Conservation (phyloP, 176 grass and related monocot species). For the Musa troglodytarum region DNA sequence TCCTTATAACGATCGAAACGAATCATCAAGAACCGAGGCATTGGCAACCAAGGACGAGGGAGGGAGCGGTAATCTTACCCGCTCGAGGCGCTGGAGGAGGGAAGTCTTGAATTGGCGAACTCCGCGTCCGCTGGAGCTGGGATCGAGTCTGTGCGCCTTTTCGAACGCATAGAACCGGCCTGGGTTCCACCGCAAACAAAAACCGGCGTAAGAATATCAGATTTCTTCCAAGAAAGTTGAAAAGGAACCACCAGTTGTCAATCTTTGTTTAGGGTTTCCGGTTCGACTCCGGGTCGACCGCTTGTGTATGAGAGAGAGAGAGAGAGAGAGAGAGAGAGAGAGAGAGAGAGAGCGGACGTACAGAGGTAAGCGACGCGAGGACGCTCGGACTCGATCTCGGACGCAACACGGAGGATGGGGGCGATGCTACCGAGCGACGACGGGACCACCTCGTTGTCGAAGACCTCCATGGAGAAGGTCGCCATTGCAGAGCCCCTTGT, state of each 20-base stretch:
- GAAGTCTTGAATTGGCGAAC: slow-evolving; percentile 90
- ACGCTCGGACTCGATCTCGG: slow-evolving; percentile 75
- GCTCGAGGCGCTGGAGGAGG: slow-evolving; percentile 71
- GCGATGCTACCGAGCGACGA: slow-evolving; percentile 69
- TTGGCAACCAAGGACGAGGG: neutral
- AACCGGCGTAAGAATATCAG: neutral
- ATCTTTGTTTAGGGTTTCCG: too few relatives aligned
- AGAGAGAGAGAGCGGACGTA: slow-evolving; percentile 11
- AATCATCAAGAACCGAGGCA: slow-evolving; percentile 3
- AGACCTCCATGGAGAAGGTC: slow-evolving; percentile 93
- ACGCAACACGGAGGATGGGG: slow-evolving; percentile 79
- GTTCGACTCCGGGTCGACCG: too few relatives aligned
- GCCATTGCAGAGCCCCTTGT: slow-evolving; percentile 57
- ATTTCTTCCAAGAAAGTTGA: neutral
- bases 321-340: neutral
- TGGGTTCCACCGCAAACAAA: slow-evolving; percentile 1
- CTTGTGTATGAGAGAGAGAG: neutral
- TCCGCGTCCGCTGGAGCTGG: slow-evolving; percentile 75
- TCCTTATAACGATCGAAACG: neutral
- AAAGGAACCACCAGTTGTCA: too few relatives aligned
- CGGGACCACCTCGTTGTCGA: slow-evolving; percentile 90
- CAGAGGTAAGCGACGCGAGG: slow-evolving; percentile 91
- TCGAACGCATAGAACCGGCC: slow-evolving; percentile 94
- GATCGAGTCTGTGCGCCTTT: slow-evolving; percentile 82
- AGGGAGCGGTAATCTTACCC: slow-evolving; percentile 34